Evolutionary conservation across 1,284 basidiomycete genomes (phyloP).

Genomic region (Marasmius sp.): DNA sequence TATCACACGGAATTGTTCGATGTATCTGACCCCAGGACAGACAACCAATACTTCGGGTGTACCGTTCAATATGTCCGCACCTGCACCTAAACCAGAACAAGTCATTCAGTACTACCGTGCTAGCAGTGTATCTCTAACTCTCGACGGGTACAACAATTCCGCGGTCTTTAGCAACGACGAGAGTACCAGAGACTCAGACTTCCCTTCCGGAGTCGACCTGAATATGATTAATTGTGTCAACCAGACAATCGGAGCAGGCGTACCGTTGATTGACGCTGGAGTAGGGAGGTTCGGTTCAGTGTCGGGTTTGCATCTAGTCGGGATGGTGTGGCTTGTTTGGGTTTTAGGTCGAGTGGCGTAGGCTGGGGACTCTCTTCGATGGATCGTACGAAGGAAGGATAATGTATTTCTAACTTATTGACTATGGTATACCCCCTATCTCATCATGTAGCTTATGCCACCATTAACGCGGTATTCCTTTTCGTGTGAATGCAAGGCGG

Average conservation of each 20-base stretch:
- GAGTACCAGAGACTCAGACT: neutral
- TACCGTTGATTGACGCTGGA: neutral
- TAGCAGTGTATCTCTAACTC: slow-evolving; percentile 48
- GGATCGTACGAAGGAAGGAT: no score
- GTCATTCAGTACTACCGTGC: slow-evolving; percentile 60
- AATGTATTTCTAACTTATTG: no score
- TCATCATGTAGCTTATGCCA: no score
- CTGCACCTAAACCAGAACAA: slow-evolving; percentile 48
- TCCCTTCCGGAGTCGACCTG: neutral
- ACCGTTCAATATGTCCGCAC: slow-evolving; percentile 6
- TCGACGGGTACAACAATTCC: slow-evolving; percentile 67
- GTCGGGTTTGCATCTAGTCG: neutral
- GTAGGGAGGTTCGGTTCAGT: neutral
- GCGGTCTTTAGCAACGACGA: slow-evolving; percentile 28
- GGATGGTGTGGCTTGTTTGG: neutral
- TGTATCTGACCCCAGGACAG: neutral
- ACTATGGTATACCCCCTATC: no score
- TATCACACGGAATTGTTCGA: slow-evolving; percentile 47
- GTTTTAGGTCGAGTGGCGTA: neutral
- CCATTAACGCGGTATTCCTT: no score
- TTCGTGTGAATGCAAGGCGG: no score
- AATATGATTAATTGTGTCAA: neutral
- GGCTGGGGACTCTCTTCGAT: no score
- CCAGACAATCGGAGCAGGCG: neutral
- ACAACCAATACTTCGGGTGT: neutral